Evolutionary conservation across 192 early-diverging fungal genomes (phyloP), one percentile per base, ranked within the genome.

Genomic region (Diversispora epigaea): DNA sequence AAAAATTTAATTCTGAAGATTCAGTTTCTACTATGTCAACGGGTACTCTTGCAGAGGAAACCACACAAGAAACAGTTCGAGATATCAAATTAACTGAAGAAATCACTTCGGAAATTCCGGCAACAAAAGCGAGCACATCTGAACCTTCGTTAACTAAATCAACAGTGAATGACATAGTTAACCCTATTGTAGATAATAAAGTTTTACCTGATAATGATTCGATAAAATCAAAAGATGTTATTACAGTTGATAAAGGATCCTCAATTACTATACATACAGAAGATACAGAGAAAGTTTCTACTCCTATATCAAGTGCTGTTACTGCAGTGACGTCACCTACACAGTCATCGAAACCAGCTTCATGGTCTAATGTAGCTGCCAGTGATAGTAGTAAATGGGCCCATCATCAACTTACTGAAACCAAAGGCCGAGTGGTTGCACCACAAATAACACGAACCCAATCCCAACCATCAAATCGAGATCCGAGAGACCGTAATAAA

Each of bases 321-420:
- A 68, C 73, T 14, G 71, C 61, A 19, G 63, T 44, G 12, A 63
- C 71, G 19, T 74, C 68, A 71, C 77, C 77, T 8, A 74, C 64
- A n/a, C 71, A 58, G 82, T 82, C 90, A 19, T 62, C 84, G 50
- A 87, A 90, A 79, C 91, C 89, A 63, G 89, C 88, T 62, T 87
- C 92, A 44, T 95, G 94, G 94, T 93, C 94, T 9, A 86, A 81
- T 72, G 80, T 94, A 15, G 91, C 89, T 3, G 89, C 91, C 57
- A 84, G 76, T 41, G 81, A 89, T 77, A 72, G 73, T 43, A 78
- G 70, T 44, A 84, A 84, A 72, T 91, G 90, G 90, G 83, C 84
- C 22, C 77, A 86, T 19, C 8, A 75, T 54, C 71, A 78, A 52
- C 58, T 74, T 67, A 41, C 79, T 22, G 58, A 79, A 49, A 22